Percentiles rank a stretch among this genome's conserved stretches.
phyloP scores from a whole-genome alignment of 2,329 filamentous ascomycete genomes.

The Pleurostoma richardsiae region DNA sequence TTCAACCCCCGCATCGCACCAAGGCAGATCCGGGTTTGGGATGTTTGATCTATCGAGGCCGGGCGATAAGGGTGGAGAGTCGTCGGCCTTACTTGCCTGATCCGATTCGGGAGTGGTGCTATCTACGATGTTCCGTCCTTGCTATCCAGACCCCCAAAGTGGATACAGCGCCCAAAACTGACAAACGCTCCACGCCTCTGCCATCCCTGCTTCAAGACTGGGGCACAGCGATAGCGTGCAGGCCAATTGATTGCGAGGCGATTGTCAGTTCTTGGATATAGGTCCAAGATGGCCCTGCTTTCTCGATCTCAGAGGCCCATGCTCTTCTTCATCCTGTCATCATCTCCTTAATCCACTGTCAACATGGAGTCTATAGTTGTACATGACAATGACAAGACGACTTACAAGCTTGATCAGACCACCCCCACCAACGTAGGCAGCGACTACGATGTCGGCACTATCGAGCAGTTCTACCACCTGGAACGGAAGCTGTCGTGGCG shows the following conservation, averaged over 20 bases:
- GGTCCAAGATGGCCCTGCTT: background rate
- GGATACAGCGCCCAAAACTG: too few relatives aligned
- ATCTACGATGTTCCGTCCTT: background rate
- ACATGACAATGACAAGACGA: background rate
- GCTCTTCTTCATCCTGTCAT: background rate
- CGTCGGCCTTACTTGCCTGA: background rate
- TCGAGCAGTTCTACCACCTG: constrained; percentile 11
- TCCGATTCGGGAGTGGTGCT: background rate
- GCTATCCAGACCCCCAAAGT: too few relatives aligned
- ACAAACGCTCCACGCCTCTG: background rate
- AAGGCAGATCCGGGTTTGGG: background rate
- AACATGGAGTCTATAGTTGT: background rate
- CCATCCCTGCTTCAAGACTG: background rate
- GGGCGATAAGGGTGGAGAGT: background rate
- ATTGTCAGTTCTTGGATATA: background rate
- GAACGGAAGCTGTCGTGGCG: constrained; percentile 46
- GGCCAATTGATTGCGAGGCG: background rate
- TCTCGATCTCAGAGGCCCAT: background rate
- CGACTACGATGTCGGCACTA: background rate
- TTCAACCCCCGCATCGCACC: background rate
- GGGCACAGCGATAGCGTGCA: background rate
- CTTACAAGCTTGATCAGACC: background rate
- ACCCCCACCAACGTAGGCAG: background rate
- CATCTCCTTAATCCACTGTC: background rate
- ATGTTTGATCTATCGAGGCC: background rate